Evolutionary conservation across 192 early-diverging fungal genomes (phyloP).

Genomic region (Coemansia sp.): DNA sequence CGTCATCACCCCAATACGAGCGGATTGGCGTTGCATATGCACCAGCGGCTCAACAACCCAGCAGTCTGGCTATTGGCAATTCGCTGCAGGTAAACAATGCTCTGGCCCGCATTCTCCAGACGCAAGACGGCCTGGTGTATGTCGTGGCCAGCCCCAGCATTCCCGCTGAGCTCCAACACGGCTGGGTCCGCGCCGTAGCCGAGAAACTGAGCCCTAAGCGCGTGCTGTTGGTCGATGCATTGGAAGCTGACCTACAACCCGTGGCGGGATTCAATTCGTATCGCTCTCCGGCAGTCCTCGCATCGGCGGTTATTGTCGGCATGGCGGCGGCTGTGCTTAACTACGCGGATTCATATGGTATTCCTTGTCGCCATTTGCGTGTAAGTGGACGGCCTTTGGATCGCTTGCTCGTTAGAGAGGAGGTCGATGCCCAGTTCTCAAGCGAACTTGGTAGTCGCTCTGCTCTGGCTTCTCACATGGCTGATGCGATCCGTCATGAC

Average conservation of each 20-base stretch:
- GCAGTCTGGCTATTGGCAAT: not conserved
- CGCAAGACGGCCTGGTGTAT: conserved; percentile 1
- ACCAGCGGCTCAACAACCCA: conserved; percentile 12
- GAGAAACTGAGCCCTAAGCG: conserved; percentile 17
- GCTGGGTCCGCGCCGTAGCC: conserved; percentile 32
- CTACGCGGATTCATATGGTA: conserved; percentile 26
- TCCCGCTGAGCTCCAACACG: conserved; percentile 43
- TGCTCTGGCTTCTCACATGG: not conserved
- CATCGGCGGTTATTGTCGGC: conserved; percentile 30
- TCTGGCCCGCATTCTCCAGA: conserved; percentile 25
- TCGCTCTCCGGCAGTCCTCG: conserved; percentile 46
- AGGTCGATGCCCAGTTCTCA: conserved; percentile 33
- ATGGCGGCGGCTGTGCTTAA: conserved; percentile 47
- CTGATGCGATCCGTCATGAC: conserved; percentile 17
- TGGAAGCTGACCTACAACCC: conserved; percentile 3
- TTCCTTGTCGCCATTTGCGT: conserved; percentile 38
- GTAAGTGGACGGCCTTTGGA: not conserved
- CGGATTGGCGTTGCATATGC: conserved; percentile 39
- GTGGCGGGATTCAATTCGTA: conserved; percentile 9
- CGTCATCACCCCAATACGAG: not conserved
- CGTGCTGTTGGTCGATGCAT: conserved; percentile 13
- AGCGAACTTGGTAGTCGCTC: not conserved
- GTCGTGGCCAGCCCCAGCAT: conserved; percentile 18
- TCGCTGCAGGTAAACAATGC: conserved; percentile 25
- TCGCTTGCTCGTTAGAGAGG: not conserved